Evolutionary conservation across 2,329 filamentous ascomycete species (phyloP).

Genomic region (Talaromyces sp.): DNA sequence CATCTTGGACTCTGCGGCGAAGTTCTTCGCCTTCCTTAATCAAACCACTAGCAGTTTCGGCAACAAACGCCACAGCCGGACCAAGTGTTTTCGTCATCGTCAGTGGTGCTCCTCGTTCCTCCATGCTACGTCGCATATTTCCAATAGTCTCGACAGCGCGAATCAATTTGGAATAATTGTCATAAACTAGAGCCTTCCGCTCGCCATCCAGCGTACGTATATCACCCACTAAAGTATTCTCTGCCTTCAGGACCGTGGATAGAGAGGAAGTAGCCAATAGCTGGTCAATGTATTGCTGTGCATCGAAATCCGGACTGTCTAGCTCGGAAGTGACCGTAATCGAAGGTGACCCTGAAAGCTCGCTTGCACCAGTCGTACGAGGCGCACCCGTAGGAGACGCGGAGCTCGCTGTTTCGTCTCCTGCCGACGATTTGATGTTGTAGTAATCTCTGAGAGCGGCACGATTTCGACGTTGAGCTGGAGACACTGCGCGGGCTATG

Average conservation of each 20-base stretch:
- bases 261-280: constrained; percentile 44
- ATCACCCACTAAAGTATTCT: constrained; percentile 58
- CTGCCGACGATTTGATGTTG: constrained; percentile 63
- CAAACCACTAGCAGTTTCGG: constrained; percentile 43
- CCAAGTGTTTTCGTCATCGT: constrained; percentile 47
- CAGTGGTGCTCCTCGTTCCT: constrained; percentile 46
- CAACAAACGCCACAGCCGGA: constrained; percentile 45
- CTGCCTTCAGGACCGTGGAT: constrained; percentile 45
- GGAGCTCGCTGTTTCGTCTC: constrained; percentile 32
- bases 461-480: constrained; percentile 65
- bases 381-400: constrained; percentile 39
- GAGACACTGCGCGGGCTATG: constrained; percentile 44
- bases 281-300: constrained; percentile 56
- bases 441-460: constrained; percentile 92
- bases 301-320: constrained; percentile 70
- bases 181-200: constrained; percentile 94
- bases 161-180: constrained; percentile 97
- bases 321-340: constrained; percentile 57
- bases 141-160: constrained; percentile 94
- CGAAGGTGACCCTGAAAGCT: constrained; percentile 40
- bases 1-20: constrained; percentile 30
- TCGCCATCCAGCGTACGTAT: constrained; percentile 90
- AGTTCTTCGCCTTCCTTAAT: constrained; percentile 43
- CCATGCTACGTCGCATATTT: constrained; percentile 57
- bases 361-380: constrained; percentile 41